Conservation (phyloP, 768 basidiomycete species). For the Serendipita sp. region DNA sequence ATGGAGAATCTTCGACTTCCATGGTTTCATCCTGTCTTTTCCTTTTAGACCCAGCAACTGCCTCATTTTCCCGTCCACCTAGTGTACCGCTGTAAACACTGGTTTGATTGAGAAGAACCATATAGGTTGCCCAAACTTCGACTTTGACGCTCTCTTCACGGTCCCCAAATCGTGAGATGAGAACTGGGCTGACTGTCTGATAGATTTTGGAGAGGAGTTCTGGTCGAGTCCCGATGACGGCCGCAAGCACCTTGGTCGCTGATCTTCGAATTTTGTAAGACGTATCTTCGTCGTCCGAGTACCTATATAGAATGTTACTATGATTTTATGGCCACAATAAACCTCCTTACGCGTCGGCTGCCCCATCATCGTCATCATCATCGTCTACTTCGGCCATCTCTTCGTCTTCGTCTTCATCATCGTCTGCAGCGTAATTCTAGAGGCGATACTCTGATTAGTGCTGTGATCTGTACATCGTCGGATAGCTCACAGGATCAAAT, state of each 20-base stretch:
- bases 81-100: conserved; percentile 54
- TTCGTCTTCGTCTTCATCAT: conserved; percentile 44
- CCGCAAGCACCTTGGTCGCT: conserved; percentile 75
- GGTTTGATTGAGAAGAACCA: conserved; percentile 67
- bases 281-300: conserved; percentile 95
- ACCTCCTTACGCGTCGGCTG: conserved; percentile 51
- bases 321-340: not conserved
- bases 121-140: conserved; percentile 83
- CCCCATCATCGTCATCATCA: conserved; percentile 63
- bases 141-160: conserved; percentile 88
- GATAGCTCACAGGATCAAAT: conserved; percentile 66
- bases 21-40: conserved; percentile 59
- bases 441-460: conserved; percentile 3
- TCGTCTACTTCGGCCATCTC: conserved; percentile 36
- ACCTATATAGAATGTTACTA: conserved; percentile 29
- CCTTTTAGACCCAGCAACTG: conserved; percentile 40
- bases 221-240: conserved; percentile 76
- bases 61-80: conserved; percentile 33
- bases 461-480: not conserved
- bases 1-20: conserved; percentile 56
- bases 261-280: conserved; percentile 95
- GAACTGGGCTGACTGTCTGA: conserved; percentile 67
- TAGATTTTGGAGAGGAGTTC: conserved; percentile 69
- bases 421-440: conserved; percentile 61
- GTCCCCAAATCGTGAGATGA: conserved; percentile 85